These are phyloP conservation scores for Pseudogymnoascus sp. DNA, from an alignment of 2,329 filamentous ascomycete species.

Conservation along the genomic window DNA sequence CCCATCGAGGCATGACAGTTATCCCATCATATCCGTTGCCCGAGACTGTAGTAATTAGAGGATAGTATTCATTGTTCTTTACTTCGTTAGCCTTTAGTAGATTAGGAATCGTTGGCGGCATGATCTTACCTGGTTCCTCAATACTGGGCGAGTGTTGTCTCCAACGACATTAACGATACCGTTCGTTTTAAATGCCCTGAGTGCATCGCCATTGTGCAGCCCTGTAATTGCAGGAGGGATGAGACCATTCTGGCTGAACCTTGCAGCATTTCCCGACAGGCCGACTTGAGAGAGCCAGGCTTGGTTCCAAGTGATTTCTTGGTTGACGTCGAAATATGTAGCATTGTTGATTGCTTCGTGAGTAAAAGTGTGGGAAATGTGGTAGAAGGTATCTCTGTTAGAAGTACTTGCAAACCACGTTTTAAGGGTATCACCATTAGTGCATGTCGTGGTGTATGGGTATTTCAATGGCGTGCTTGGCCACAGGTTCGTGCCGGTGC, in stretches of 20 bases:
- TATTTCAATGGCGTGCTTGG: constrained; percentile 28
- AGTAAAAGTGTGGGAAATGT: constrained; percentile 58
- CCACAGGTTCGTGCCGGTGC: constrained; percentile 45
- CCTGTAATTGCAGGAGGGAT: constrained; percentile 60
- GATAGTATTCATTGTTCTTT: constrained; percentile 39
- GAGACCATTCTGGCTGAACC: constrained; percentile 48
- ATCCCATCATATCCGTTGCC: constrained; percentile 50
- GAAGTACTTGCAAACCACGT: constrained; percentile 45
- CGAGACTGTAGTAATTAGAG: constrained; percentile 44
- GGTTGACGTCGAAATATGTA: constrained; percentile 49
- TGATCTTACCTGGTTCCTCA: constrained; percentile 44
- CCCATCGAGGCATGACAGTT: constrained; percentile 52
- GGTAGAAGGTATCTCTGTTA: constrained; percentile 49
- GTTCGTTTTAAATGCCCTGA: constrained; percentile 52
- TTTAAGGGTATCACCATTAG: constrained; percentile 42
- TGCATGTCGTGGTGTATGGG: constrained; percentile 34
- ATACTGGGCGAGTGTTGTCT: constrained; percentile 52
- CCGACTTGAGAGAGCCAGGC: constrained; percentile 51
- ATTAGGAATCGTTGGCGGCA: no score
- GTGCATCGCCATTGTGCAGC: constrained; percentile 56
- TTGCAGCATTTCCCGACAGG: constrained; percentile 35
- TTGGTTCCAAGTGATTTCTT: constrained; percentile 55
- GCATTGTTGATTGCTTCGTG: constrained; percentile 54
- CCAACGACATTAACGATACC: constrained; percentile 56
- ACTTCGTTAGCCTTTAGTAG: no score